phyloP scores from a whole-genome alignment of 257 asterid species.

The Solanum paucissectum region DNA sequence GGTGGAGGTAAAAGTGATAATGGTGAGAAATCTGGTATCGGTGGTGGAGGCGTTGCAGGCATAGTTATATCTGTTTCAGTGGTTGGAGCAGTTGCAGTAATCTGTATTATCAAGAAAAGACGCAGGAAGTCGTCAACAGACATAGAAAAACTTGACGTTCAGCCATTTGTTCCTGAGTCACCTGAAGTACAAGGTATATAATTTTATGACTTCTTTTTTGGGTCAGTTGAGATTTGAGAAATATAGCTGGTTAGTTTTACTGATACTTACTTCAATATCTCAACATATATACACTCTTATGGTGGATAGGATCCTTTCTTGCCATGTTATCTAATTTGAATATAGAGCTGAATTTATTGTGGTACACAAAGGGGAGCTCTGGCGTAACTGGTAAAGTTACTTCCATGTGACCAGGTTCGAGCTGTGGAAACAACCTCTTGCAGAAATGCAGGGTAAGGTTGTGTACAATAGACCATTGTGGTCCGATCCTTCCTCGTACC shows the following conservation, averaged over 20 bases:
- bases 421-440: background rate
- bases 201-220: no score
- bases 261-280: background rate
- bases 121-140: slow-evolving; percentile 51
- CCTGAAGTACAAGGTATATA: slow-evolving; percentile 51
- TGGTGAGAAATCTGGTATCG: slow-evolving; percentile 49
- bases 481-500: background rate
- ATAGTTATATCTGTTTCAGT: slow-evolving; percentile 61
- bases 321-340: background rate
- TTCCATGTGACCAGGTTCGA: background rate
- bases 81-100: slow-evolving; percentile 64
- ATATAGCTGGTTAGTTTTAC: background rate
- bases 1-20: background rate
- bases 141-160: slow-evolving; percentile 62
- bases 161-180: slow-evolving; percentile 52
- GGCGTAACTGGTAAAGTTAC: background rate
- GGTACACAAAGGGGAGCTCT: background rate
- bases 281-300: background rate
- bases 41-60: slow-evolving; percentile 82
- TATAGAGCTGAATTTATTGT: background rate
- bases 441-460: background rate
- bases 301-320: background rate
- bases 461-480: background rate
- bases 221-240: background rate
- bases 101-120: slow-evolving; percentile 58